Conservation (phyloP, 1,139 yeast genomes). For the Protomyces pachydermus region DNA sequence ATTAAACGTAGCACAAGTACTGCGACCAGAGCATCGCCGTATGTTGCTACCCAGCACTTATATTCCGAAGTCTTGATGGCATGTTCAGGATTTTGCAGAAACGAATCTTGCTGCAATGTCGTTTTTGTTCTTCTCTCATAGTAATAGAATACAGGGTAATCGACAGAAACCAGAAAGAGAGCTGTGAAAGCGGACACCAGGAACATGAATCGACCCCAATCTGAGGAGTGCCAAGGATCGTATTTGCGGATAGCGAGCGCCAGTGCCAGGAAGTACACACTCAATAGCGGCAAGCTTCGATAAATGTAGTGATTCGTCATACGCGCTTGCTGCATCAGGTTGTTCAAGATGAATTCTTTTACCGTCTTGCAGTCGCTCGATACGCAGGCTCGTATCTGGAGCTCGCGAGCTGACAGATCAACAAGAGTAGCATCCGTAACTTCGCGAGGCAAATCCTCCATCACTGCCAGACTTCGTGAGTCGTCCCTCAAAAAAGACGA, state of each 20-base stretch:
- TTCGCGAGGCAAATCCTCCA: too few species aligned
- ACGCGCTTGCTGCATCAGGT: slow-evolving; percentile 18
- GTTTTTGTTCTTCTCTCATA: slow-evolving; percentile 7
- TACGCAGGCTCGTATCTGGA: not conserved
- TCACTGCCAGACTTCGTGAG: too few species aligned
- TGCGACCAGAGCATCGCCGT: slow-evolving; percentile 3
- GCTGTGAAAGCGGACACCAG: slow-evolving; percentile 19
- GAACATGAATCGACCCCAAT: slow-evolving; percentile 22
- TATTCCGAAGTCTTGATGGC: not conserved
- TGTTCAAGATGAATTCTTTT: slow-evolving; percentile 16
- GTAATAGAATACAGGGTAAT: slow-evolving; percentile 7
- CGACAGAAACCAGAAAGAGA: slow-evolving; percentile 14
- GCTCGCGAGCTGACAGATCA: not conserved
- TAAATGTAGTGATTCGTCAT: slow-evolving; percentile 15
- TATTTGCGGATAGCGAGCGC: slow-evolving; percentile 6
- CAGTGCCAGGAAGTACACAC: slow-evolving; percentile 2
- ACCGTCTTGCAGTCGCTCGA: not conserved
- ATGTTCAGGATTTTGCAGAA: slow-evolving; percentile 1
- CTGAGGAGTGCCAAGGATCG: slow-evolving; percentile 14
- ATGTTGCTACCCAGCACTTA: slow-evolving; percentile 16
- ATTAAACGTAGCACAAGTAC: not conserved
- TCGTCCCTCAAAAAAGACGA: too few species aligned
- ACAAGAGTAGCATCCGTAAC: too few species aligned
- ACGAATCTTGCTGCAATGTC: not conserved
- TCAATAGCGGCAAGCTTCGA: slow-evolving; percentile 4